phyloP scores from a whole-genome alignment of 257 asterid species.

The Petrea volubilis region DNA sequence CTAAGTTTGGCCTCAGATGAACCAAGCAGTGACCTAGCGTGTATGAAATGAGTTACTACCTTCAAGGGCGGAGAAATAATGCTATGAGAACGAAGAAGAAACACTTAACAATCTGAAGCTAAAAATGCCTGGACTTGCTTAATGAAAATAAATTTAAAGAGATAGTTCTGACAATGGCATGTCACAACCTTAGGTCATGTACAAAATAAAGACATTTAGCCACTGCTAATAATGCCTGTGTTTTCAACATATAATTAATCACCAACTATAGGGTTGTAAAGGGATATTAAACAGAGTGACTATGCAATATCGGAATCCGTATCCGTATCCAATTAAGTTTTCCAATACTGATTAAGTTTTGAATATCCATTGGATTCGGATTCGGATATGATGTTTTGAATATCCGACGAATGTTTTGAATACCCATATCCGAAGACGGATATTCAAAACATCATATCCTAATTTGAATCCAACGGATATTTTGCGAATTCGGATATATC shows the following conservation, averaged over 20 bases:
- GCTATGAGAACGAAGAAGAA: neutral
- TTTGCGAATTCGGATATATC: no score
- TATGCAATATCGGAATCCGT: no score
- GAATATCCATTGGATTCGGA: no score
- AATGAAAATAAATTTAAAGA: neutral
- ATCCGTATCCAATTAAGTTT: no score
- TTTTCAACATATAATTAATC: neutral
- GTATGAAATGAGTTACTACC: neutral
- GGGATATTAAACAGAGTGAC: no score
- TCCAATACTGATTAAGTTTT: no score
- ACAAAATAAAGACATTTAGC: neutral
- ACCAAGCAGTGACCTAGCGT: neutral
- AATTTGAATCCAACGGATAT: no score
- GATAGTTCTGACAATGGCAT: conserved; percentile 5
- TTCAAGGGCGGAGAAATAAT: neutral
- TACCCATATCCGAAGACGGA: no score
- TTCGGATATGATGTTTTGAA: no score
- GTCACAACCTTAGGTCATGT: conserved; percentile 5
- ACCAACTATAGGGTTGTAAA: neutral
- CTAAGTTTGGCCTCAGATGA: neutral
- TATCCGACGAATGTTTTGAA: no score
- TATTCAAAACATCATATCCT: no score
- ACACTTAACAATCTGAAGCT: neutral
- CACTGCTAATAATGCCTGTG: neutral
- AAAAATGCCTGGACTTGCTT: conserved; percentile 1